Evolutionary conservation across 2,329 filamentous ascomycete genomes (phyloP).

Genomic region (Ambrosiella beaveri): DNA sequence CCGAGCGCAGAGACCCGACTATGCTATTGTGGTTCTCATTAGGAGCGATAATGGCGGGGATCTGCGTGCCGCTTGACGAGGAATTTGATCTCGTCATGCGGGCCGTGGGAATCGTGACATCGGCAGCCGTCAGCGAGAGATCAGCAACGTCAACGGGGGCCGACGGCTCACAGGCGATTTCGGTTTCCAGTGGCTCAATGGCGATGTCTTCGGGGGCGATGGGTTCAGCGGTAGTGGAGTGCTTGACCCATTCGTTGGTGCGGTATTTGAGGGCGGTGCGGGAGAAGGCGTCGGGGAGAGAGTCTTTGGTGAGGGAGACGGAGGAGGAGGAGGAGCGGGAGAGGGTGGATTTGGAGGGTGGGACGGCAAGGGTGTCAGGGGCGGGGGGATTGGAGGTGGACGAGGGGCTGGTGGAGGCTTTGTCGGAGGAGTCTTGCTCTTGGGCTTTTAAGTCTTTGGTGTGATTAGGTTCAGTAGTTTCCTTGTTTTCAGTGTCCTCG

Average conservation of each 20-base stretch:
- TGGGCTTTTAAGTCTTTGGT: no score
- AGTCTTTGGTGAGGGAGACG: constrained; percentile 37
- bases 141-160: constrained; percentile 38
- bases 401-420: no score
- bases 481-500: constrained; percentile 3
- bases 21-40: background rate
- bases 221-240: constrained; percentile 58
- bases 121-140: constrained; percentile 45
- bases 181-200: constrained; percentile 24
- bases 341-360: constrained; percentile 24
- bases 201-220: constrained; percentile 48
- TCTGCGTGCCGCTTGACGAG: constrained; percentile 17
- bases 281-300: constrained; percentile 54
- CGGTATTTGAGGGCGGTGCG: constrained; percentile 66
- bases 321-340: constrained; percentile 28
- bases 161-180: constrained; percentile 12
- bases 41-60: background rate
- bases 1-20: background rate
- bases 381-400: no score
- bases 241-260: constrained; percentile 93
- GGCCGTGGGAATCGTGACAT: constrained; percentile 17
- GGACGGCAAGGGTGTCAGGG: constrained; percentile 13
- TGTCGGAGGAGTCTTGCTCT: no score
- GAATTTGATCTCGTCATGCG: constrained; percentile 18
- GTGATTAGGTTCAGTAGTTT: no score